Conservation (phyloP, 257 asterid genomes). For the Scutellaria barbata region DNA sequence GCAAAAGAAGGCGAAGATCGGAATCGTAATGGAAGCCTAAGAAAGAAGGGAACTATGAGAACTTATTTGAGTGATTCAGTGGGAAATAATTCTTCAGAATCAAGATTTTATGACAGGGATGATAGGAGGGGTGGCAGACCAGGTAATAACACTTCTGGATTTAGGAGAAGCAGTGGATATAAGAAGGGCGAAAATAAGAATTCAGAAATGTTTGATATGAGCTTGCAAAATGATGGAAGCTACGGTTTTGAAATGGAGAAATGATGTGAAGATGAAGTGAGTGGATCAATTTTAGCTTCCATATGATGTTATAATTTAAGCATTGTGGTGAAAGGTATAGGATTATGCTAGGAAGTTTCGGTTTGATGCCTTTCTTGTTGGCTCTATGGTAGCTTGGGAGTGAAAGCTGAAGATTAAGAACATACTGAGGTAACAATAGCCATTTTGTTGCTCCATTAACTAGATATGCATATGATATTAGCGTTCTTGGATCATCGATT, state of each 20-base stretch:
- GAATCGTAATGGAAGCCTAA: constrained; percentile 37
- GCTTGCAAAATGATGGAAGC: constrained; percentile 69
- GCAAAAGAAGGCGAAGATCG: constrained; percentile 37
- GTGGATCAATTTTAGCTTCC: neutral
- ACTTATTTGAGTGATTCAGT: constrained; percentile 37
- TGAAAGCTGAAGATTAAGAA: constrained; percentile 32
- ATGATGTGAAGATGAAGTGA: constrained; percentile 20
- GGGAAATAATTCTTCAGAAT: constrained; percentile 35
- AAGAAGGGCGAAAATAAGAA: constrained; percentile 40
- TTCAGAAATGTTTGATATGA: constrained; percentile 59
- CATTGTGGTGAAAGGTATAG: neutral
- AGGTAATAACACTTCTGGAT: constrained; percentile 27
- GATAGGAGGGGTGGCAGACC: constrained; percentile 25
- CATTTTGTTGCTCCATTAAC: constrained; percentile 34
- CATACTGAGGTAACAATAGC: constrained; percentile 44
- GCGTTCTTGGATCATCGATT: constrained; percentile 4
- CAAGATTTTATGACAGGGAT: constrained; percentile 33
- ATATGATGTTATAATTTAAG: neutral
- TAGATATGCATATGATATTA: constrained; percentile 32
- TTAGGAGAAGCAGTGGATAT: constrained; percentile 31
- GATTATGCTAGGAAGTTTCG: constrained; percentile 10
- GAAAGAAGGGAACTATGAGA: constrained; percentile 46
- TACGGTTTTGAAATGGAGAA: constrained; percentile 52
- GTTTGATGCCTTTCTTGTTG: neutral
- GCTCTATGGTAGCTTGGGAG: neutral